Conservation (phyloP, 2,329 filamentous ascomycete genomes). For the Diaporthe sp. region DNA sequence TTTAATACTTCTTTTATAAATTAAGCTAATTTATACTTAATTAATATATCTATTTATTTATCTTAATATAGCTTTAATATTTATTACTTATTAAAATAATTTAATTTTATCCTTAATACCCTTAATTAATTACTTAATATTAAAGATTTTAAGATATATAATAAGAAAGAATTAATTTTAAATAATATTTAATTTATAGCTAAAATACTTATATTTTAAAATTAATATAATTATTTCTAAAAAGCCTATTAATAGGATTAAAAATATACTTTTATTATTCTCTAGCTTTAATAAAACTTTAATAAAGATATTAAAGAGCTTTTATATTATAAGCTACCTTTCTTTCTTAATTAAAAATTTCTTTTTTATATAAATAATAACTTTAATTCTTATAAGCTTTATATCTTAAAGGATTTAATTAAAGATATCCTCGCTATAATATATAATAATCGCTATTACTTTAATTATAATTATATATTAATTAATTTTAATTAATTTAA, state of each 20-base stretch:
- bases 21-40: not conserved
- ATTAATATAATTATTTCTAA: not conserved
- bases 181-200: no score
- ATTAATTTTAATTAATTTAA: not conserved
- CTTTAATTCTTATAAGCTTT: not conserved
- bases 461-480: not conserved
- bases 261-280: not conserved
- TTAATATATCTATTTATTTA: not conserved
- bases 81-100: not conserved
- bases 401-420: not conserved
- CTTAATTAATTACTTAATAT: not conserved
- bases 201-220: not conserved
- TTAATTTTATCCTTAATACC: not conserved
- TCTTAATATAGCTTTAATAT: not conserved
- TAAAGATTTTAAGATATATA: no score
- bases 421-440: not conserved
- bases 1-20: not conserved
- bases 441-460: not conserved
- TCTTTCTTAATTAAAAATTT: not conserved
- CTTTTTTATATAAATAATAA: not conserved
- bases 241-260: not conserved
- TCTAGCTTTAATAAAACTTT: not conserved
- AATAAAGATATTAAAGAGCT: not conserved
- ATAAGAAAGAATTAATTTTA: no score
- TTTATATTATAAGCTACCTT: not conserved